A percentile compares a stretch with the other conserved stretches of the same genome.
phyloP scores from a whole-genome alignment of 495 filamentous ascomycete genomes.

The Aspergillus haitiensis region DNA sequence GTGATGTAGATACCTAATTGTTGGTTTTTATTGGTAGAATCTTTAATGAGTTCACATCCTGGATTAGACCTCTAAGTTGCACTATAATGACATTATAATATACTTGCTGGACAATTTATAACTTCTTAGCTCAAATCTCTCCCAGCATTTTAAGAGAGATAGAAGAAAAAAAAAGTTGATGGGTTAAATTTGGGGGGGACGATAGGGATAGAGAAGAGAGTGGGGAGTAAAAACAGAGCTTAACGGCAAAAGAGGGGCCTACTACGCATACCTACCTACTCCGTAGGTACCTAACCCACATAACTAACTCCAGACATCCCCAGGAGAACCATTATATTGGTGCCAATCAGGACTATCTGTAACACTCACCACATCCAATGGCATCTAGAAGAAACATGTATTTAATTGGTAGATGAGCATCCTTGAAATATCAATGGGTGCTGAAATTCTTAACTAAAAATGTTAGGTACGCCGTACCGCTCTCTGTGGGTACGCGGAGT shows the following conservation, averaged over 20 bases:
- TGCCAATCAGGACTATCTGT: slow-evolving; percentile 21
- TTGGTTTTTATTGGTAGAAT: background rate
- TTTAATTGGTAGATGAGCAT: no score
- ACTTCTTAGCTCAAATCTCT: no score
- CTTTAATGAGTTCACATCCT: background rate
- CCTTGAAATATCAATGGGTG: no score
- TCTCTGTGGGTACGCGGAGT: no score
- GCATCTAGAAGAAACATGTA: no score
- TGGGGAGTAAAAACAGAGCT: background rate
- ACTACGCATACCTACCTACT: no score
- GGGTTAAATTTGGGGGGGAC: no score
- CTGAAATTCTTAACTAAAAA: no score
- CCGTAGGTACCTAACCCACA: slow-evolving; percentile 31
- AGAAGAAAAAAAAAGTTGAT: background rate
- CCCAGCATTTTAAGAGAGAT: background rate
- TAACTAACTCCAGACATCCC: slow-evolving; percentile 23
- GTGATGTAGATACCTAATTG: background rate
- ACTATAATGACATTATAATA: no score
- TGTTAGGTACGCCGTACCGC: no score
- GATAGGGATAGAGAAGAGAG: no score
- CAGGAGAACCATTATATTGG: slow-evolving; percentile 35
- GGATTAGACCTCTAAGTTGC: background rate
- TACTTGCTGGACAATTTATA: no score
- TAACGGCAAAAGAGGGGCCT: background rate
- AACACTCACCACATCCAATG: background rate